Base-by-base conservation (phyloP, 441 rosid species). In the Syzygium malaccense region DNA sequence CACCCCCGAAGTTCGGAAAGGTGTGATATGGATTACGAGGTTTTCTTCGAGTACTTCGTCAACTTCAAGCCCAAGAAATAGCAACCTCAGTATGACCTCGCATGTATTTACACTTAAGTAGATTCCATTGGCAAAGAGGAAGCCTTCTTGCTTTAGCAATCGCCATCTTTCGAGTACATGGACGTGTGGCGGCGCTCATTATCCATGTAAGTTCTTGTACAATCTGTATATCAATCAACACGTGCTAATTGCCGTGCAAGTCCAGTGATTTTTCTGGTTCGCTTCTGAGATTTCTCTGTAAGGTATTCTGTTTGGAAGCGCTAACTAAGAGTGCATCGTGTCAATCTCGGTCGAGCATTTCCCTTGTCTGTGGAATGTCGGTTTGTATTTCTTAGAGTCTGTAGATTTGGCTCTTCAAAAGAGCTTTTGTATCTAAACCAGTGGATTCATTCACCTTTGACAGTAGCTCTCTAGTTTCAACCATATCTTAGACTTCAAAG, bases 1-100 rank as follows among this genome's bases (percentile, higher is more conserved):
- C 94, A 96, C 95, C 94, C 55, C 96, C 96, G 1, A 95, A 94
- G 90, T 54, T 89, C n/a, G 94, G 96, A 68, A 92, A 91, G 90
- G 90, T 88, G 87, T 94, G 91, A 94, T 25, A 28, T 78, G 86
- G 86, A 20, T 26, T n/a, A 75, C 64, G 86, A 75, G 83, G 83
- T 23, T 41, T 41, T 51, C 83, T 41, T 75, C 83, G 41, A 75
- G 88, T 32, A 80, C 87, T 55, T 19, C 51, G 54, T 85, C 86
- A 85, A 12, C 55, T 85, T 85, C 58, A 13, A 55, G 86, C 57
- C 86, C 62, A 41, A 12, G n/a, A 57, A 18, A 14, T 32, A 57
- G 83, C 53, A 55, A 15, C 62, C 62, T 58, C 13, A 26, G 53
- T 18, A 8, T 56, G 71, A 64, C 87, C 17, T 56, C 4, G 54